Percentiles rank a stretch among this genome's conserved stretches.
phyloP scores from a whole-genome alignment of 2,329 filamentous ascomycete species.

The Penicillium crustosum region DNA sequence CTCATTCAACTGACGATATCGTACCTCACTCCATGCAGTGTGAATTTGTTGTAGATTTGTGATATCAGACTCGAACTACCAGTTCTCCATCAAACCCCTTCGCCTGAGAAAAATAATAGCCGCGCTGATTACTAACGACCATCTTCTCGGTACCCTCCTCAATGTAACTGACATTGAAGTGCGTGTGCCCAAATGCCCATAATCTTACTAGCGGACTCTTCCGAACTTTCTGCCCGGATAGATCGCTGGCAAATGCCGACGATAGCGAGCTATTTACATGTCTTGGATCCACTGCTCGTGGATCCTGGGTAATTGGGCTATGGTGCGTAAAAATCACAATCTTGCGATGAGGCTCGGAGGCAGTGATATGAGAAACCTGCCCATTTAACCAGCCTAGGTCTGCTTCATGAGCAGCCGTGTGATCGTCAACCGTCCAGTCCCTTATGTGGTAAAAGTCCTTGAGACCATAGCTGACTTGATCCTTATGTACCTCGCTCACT shows the following conservation, averaged over 20 bases:
- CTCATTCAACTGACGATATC: not conserved
- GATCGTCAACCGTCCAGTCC: slow-evolving; percentile 36
- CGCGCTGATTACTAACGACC: slow-evolving; percentile 44
- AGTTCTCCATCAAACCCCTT: not conserved
- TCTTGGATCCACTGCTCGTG: slow-evolving; percentile 30
- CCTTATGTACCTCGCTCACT: slow-evolving; percentile 41
- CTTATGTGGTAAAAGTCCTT: slow-evolving; percentile 55
- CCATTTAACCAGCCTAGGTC: slow-evolving; percentile 43
- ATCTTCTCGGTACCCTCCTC: slow-evolving; percentile 34
- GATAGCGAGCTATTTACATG: slow-evolving; percentile 35
- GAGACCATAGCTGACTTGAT: slow-evolving; percentile 45
- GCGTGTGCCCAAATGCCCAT: slow-evolving; percentile 54
- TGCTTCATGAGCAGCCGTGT: slow-evolving; percentile 32
- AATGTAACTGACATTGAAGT: slow-evolving; percentile 46
- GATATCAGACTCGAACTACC: not conserved
- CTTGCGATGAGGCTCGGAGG: slow-evolving; percentile 33
- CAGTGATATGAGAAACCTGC: slow-evolving; percentile 34
- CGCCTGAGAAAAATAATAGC: slow-evolving; percentile 21
- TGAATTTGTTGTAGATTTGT: not conserved
- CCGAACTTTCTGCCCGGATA: slow-evolving; percentile 43
- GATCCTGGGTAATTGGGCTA: slow-evolving; percentile 33
- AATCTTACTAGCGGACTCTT: slow-evolving; percentile 37
- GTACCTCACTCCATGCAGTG: not conserved
- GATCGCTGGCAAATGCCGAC: slow-evolving; percentile 46
- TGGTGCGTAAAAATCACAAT: slow-evolving; percentile 44